Evolutionary conservation across 2,329 filamentous ascomycete genomes (phyloP).

Genomic region (Alternaria incomplexa): DNA sequence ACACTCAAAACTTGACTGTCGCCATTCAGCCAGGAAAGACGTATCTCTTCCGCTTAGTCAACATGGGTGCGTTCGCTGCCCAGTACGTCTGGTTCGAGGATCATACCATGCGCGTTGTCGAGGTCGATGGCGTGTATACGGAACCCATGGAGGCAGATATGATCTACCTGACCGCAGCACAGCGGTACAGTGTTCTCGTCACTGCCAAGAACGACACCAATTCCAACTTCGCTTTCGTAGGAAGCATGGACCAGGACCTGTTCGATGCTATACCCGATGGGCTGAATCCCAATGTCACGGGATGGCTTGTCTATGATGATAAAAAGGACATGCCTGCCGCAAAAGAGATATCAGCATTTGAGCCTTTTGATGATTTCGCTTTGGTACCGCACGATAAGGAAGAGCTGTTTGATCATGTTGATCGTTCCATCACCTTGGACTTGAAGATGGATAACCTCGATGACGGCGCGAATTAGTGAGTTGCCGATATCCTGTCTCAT

Average conservation of each 20-base stretch:
- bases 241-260: conserved; percentile 57
- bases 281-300: conserved; percentile 69
- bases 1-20: conserved; percentile 56
- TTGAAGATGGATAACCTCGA: conserved; percentile 69
- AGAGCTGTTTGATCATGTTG: conserved; percentile 65
- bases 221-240: conserved; percentile 66
- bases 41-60: conserved; percentile 72
- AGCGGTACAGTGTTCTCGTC: conserved; percentile 72
- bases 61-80: conserved; percentile 72
- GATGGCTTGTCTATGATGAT: conserved; percentile 63
- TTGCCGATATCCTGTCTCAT: background rate
- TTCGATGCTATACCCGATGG: conserved; percentile 72
- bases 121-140: conserved; percentile 73
- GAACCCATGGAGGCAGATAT: conserved; percentile 64
- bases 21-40: conserved; percentile 59
- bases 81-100: conserved; percentile 75
- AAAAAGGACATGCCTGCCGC: conserved; percentile 56
- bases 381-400: conserved; percentile 73
- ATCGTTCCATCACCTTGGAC: conserved; percentile 66
- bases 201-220: conserved; percentile 63
- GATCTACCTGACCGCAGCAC: conserved; percentile 71
- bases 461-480: conserved; percentile 70
- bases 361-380: conserved; percentile 75
- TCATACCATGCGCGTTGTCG: conserved; percentile 69
- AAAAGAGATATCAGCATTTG: conserved; percentile 64